These are phyloP conservation scores for Amauroascus verrucosus DNA, from an alignment of 2,329 filamentous ascomycete species.

Conservation along the genomic window DNA sequence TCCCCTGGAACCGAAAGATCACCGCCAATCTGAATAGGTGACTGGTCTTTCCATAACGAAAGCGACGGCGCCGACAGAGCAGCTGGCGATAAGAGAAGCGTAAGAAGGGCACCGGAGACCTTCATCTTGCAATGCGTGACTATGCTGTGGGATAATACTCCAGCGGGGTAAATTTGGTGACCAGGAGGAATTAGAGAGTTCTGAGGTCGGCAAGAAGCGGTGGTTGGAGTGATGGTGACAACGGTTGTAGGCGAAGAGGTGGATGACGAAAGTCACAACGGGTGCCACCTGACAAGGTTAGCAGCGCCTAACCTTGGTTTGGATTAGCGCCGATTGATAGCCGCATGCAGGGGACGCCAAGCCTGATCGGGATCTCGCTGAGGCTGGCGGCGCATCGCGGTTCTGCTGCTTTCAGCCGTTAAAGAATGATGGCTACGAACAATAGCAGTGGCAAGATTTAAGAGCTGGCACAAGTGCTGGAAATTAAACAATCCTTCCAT, in stretches of 20 bases:
- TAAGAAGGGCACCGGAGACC: slow-evolving; percentile 31
- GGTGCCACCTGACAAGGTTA: not conserved
- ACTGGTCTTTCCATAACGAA: slow-evolving; percentile 38
- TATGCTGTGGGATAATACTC: not conserved
- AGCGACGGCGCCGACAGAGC: slow-evolving; percentile 36
- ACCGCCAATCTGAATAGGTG: slow-evolving; percentile 41
- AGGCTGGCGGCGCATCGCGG: no score
- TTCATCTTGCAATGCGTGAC: slow-evolving; percentile 22
- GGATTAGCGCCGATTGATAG: not conserved
- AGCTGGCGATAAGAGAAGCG: slow-evolving; percentile 35
- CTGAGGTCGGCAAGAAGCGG: not conserved
- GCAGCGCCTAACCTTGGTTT: not conserved
- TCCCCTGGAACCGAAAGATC: slow-evolving; percentile 65
- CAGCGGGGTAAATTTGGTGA: not conserved
- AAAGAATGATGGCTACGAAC: not conserved
- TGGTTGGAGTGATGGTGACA: not conserved
- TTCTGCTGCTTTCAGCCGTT: no score
- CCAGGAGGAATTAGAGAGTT: not conserved
- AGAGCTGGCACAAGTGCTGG: not conserved
- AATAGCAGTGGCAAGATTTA: not conserved
- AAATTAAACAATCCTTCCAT: not conserved
- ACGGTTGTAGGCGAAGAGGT: not conserved
- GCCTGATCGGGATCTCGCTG: not conserved
- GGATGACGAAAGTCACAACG: not conserved
- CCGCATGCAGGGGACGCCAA: not conserved